A percentile compares a stretch with the other conserved stretches of the same genome.
phyloP scores from a whole-genome alignment of 208 protist species.

The Tritrichomonas musculus region DNA sequence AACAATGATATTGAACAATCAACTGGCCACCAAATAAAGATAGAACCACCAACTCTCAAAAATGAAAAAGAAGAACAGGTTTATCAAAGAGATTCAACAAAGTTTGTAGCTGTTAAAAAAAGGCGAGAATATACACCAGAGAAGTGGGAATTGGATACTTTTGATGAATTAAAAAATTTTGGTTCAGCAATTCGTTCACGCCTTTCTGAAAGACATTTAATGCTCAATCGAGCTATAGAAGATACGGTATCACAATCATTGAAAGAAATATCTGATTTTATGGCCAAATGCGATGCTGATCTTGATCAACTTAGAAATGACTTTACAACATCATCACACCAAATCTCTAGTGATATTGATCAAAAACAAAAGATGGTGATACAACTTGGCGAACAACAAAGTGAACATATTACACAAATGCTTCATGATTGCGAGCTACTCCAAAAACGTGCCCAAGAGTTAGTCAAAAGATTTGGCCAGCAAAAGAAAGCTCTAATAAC shows the following conservation, averaged over 20 bases:
- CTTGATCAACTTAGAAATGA: neutral
- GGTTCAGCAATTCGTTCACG: neutral
- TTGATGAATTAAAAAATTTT: neutral
- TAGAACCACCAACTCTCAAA: too few species aligned
- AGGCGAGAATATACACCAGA: slow-evolving; percentile 5
- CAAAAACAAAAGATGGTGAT: neutral
- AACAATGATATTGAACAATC: too few species aligned
- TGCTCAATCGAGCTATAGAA: neutral
- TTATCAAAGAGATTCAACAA: too few species aligned
- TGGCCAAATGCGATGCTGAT: neutral
- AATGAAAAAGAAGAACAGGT: too few species aligned
- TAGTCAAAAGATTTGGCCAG: neutral
- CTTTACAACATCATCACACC: neutral
- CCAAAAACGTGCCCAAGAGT: neutral
- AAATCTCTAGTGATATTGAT: neutral
- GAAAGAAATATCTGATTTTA: neutral
- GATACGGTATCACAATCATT: neutral
- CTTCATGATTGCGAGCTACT: neutral
- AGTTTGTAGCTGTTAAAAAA: neutral
- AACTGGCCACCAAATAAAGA: too few species aligned
- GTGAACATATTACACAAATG: neutral
- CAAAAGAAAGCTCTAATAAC: neutral
- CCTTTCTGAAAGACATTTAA: neutral
- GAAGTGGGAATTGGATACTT: neutral
- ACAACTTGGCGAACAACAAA: slow-evolving; percentile 5